Conservation (phyloP, 2,329 filamentous ascomycete species). For the Monosporascus sp. region DNA sequence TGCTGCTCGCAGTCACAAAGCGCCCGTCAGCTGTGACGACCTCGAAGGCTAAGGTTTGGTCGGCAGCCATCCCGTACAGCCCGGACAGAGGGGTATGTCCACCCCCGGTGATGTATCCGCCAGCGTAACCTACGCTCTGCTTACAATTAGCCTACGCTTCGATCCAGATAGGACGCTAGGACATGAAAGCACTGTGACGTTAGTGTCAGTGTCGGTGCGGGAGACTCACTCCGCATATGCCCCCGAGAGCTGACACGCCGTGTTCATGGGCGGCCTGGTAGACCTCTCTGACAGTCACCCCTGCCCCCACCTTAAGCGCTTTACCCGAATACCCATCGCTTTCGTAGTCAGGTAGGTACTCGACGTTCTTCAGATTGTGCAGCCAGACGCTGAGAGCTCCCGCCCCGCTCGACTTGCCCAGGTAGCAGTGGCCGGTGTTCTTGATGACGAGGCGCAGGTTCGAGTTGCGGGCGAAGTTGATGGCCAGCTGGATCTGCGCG, state of each 20-base stretch:
- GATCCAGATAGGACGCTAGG: not conserved
- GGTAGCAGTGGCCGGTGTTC: slow-evolving; percentile 23
- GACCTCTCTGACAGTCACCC: slow-evolving; percentile 15
- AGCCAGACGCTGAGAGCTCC: slow-evolving; percentile 27
- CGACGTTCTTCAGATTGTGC: slow-evolving; percentile 24
- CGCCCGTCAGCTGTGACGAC: slow-evolving; percentile 10
- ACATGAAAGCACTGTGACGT: no score
- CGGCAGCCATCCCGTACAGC: slow-evolving; percentile 38
- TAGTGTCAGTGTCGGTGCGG: not conserved
- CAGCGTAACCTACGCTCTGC: slow-evolving; percentile 33
- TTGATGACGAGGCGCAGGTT: slow-evolving; percentile 13
- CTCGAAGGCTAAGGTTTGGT: slow-evolving; percentile 29
- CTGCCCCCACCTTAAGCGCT: slow-evolving; percentile 20
- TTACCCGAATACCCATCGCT: slow-evolving; percentile 15
- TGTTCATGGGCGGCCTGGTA: slow-evolving; percentile 6
- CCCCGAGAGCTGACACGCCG: slow-evolving; percentile 32
- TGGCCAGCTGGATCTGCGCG: slow-evolving; percentile 1
- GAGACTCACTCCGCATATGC: slow-evolving; percentile 8
- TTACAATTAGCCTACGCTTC: not conserved
- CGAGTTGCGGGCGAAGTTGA: slow-evolving; percentile 10
- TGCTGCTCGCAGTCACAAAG: slow-evolving; percentile 29
- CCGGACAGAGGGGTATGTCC: slow-evolving; percentile 35
- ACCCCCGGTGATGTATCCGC: slow-evolving; percentile 42
- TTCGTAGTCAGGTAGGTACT: slow-evolving; percentile 13
- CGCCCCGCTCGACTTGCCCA: slow-evolving; percentile 23